Evolutionary conservation across 371 early-diverging fungal genomes (phyloP).

Genomic region (Saksenaea oblongispora): DNA sequence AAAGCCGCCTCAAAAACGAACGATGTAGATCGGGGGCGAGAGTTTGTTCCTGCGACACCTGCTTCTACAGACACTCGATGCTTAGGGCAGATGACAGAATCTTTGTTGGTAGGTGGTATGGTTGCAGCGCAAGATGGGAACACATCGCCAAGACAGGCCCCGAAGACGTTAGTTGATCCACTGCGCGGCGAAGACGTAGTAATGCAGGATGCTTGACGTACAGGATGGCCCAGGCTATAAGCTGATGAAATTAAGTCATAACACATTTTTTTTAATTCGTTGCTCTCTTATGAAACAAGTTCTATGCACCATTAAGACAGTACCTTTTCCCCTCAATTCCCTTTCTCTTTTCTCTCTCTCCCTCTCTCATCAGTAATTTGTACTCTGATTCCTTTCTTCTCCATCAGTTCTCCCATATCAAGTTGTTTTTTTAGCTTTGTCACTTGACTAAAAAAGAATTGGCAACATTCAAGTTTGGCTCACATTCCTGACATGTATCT

Average conservation of each 20-base stretch:
- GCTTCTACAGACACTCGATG: neutral
- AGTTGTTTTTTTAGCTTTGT: no score
- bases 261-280: neutral
- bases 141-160: neutral
- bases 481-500: no score
- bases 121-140: neutral
- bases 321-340: neutral
- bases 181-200: neutral
- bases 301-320: neutral
- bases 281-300: neutral
- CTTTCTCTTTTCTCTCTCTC: neutral
- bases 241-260: neutral
- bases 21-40: neutral
- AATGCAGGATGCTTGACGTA: neutral
- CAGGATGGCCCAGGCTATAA: neutral
- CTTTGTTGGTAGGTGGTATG: conserved; percentile 9
- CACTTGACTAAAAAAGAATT: no score
- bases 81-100: conserved; percentile 8
- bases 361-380: no score
- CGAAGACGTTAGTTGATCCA: neutral
- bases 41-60: neutral
- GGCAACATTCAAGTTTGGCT: no score
- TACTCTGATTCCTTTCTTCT: no score
- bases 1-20: neutral
- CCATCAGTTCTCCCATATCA: no score